phyloP scores from a whole-genome alignment of 805 yeast genomes.

The Millerozyma acaciae region DNA sequence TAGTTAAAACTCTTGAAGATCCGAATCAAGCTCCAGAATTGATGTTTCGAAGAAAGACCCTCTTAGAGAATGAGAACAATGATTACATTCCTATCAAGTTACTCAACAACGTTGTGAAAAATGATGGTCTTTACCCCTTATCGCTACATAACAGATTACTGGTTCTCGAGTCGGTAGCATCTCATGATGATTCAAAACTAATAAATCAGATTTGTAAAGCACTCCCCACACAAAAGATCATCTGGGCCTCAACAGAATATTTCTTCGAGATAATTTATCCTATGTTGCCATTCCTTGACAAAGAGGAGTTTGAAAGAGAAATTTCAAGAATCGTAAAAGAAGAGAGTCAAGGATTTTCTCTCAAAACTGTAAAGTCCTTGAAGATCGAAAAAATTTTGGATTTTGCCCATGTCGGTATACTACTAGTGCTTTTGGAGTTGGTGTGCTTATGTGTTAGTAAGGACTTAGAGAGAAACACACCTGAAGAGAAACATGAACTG shows the following conservation, averaged over 20 bases:
- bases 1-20: background rate
- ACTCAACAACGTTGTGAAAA: too few species aligned
- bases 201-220: background rate
- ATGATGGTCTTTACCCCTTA: background rate
- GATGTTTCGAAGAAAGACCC: background rate
- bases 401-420: conserved; percentile 27
- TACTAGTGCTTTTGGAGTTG: conserved; percentile 33
- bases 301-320: conserved; percentile 2
- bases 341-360: background rate
- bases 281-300: conserved; percentile 6
- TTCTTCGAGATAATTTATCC: conserved; percentile 6
- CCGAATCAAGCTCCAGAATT: background rate
- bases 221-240: conserved; percentile 2
- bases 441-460: conserved; percentile 21
- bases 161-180: background rate
- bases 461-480: background rate
- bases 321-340: conserved; percentile 2
- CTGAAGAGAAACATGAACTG: background rate
- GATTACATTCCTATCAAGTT: background rate
- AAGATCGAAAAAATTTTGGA: conserved; percentile 29
- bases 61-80: background rate
- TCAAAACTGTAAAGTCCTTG: conserved; percentile 11
- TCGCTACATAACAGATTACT: too few species aligned
- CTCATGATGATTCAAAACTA: background rate
- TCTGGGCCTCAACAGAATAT: conserved; percentile 1